Percentiles rank a stretch among this genome's conserved stretches.
Conservation (phyloP, 768 basidiomycete genomes). For the Dentipellis fragilis region DNA sequence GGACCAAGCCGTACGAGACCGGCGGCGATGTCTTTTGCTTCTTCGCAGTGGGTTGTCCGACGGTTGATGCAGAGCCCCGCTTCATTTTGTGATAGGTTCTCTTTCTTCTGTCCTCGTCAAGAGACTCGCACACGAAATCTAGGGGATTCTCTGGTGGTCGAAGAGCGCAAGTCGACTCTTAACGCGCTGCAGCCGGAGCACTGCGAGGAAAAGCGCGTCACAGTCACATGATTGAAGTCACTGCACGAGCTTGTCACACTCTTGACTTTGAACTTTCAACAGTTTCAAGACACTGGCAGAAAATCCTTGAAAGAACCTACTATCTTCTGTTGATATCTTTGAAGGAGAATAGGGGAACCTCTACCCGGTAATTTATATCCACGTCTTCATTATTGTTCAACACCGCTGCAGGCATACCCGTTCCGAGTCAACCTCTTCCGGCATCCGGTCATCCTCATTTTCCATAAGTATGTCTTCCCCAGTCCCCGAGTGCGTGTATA, state of each 20-base stretch:
- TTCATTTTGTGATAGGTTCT: background rate
- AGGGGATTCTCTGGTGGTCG: background rate
- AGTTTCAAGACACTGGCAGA: no score
- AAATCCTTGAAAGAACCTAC: no score
- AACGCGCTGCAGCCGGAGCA: no score
- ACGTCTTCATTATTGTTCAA: no score
- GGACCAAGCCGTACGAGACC: background rate
- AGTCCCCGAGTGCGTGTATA: no score
- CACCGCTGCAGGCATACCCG: no score
- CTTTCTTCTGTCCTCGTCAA: background rate
- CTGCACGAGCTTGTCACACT: background rate
- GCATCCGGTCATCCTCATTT: no score
- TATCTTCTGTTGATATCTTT: no score
- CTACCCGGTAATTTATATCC: no score
- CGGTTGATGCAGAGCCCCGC: background rate
- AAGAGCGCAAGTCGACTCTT: background rate
- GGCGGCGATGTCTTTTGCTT: background rate
- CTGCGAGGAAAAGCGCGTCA: background rate
- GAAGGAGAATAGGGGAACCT: no score
- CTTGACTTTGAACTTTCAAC: background rate
- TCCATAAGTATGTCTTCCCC: no score
- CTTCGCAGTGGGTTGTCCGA: background rate
- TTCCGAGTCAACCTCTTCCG: no score
- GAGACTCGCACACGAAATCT: background rate
- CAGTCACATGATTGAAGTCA: background rate